phyloP scores from a whole-genome alignment of 306 rosid genomes.

The Prunus mongolica region DNA sequence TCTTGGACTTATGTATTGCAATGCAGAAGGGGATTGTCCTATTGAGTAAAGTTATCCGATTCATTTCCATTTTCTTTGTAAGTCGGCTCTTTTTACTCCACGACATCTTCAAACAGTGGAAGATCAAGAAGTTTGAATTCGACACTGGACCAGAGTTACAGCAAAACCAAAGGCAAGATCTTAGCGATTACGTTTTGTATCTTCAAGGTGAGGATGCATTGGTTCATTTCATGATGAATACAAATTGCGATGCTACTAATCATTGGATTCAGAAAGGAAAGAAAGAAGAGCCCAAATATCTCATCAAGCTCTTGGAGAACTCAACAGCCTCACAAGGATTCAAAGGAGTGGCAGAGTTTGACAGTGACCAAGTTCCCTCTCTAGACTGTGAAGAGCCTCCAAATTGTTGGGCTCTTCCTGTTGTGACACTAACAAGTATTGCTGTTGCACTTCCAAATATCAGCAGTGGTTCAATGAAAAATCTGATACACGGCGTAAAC shows the following conservation, averaged over 20 bases:
- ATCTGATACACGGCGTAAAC: slow-evolving; percentile 37
- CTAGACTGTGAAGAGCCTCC: slow-evolving; percentile 48
- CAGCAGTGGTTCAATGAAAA: slow-evolving; percentile 18
- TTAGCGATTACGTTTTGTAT: slow-evolving; percentile 60
- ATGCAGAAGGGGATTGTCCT: slow-evolving; percentile 60
- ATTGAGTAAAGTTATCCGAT: slow-evolving; percentile 47
- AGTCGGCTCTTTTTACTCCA: slow-evolving; percentile 22
- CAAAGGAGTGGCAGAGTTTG: slow-evolving; percentile 53
- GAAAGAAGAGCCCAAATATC: slow-evolving; percentile 45
- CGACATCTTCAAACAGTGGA: slow-evolving; percentile 26
- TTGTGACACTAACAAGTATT: slow-evolving; percentile 72
- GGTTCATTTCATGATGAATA: slow-evolving; percentile 53
- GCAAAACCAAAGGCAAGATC: slow-evolving; percentile 30
- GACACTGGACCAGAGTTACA: slow-evolving; percentile 24
- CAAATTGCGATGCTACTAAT: slow-evolving; percentile 55
- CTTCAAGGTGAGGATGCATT: slow-evolving; percentile 86
- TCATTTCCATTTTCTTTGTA: slow-evolving; percentile 42
- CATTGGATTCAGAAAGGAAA: slow-evolving; percentile 64
- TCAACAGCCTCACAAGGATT: slow-evolving; percentile 44
- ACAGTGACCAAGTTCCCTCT: slow-evolving; percentile 46
- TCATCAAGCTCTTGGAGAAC: slow-evolving; percentile 48
- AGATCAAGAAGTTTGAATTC: slow-evolving; percentile 13
- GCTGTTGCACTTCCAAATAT: slow-evolving; percentile 57
- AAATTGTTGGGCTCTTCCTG: slow-evolving; percentile 73
- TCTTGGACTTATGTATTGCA: slow-evolving; percentile 44